Base-by-base conservation (phyloP, 371 early-diverging fungal species). In the Mortierella polycephala region DNA sequence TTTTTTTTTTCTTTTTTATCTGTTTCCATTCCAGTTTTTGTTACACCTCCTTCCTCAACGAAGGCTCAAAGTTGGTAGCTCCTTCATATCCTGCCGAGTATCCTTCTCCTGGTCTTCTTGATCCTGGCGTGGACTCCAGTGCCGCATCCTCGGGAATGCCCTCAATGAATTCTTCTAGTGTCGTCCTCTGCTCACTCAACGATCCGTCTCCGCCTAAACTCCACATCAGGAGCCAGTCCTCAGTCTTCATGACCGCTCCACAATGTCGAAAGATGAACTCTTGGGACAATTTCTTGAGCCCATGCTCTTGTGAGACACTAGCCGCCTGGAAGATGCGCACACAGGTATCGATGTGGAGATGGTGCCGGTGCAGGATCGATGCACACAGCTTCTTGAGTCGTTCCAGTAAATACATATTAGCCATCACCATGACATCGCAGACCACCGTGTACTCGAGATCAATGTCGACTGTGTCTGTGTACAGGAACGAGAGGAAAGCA, bases 401-500 rank as follows among this genome's bases (percentile, higher is more conserved):
- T 42, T 85, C 81, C 20, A 91, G 67, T 7, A 89, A 82, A 68
- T 91, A 91, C 82, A 89, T 85, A 57, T 90, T 89, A 64, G 88
- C 90, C 60, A 91, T 73, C 18, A 88, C 83, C 66, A 91, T 74
- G 16, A 91, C 83, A 52, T 90, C 86, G 44, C 88, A 85, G 1
- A 90, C 64, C 16, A 84, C 81, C 14, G 83, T 71, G 64, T 84
- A 87, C 1, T 83, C 68, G 58, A 83, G 83, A 20, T 84, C 73
- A 2, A 74, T 73, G 21, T 87, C 85, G 11, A 93, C 60, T 21
- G 81, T 74, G 65, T 93, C 93, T 42, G 88, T 90, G 81, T 93
- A 93, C 16, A 93, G 79, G 61, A 87, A 93, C 44, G 81, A 83
- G 6, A 91, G 71, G 64, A 93, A 90, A 5, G 86, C 89, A 42